Percentiles rank a stretch among this genome's conserved stretches.
Conservation (phyloP, 148 eudicot species). For the Rhododendron ferrugineum region DNA sequence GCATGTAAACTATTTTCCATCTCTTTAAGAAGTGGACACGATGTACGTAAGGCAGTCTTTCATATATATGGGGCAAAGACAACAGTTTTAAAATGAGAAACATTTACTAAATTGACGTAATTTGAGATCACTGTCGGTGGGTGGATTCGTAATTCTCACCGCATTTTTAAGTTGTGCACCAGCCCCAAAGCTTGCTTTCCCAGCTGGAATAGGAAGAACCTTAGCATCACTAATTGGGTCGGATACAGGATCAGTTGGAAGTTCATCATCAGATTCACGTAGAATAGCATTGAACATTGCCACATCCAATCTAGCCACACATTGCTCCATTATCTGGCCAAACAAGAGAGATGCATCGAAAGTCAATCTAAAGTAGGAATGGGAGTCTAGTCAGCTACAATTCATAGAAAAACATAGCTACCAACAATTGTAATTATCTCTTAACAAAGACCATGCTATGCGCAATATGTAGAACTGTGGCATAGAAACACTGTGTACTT, state of each 20-base stretch:
- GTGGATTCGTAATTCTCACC: slow-evolving; percentile 35
- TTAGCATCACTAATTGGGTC: slow-evolving; percentile 81
- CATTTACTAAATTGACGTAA: not conserved
- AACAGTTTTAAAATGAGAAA: not conserved
- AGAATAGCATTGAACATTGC: slow-evolving; percentile 98
- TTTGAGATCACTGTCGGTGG: not conserved
- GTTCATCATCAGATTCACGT: slow-evolving; percentile 80
- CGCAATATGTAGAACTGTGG: not conserved
- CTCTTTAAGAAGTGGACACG: not conserved
- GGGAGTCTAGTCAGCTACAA: not conserved
- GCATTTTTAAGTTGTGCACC: slow-evolving; percentile 95
- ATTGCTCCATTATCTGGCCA: slow-evolving; percentile 90
- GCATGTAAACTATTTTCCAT: not conserved
- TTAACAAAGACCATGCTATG: not conserved
- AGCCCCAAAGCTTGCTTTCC: slow-evolving; percentile 88
- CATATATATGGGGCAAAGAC: not conserved
- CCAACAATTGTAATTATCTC: not conserved
- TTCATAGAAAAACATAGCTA: not conserved
- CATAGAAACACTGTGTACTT: not conserved
- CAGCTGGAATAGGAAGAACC: slow-evolving; percentile 86
- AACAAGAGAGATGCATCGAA: not conserved
- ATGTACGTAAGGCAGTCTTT: not conserved
- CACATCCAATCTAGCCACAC: slow-evolving; percentile 83
- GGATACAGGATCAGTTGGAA: slow-evolving; percentile 92
- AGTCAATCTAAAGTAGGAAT: not conserved